A percentile compares a stretch with the other conserved stretches of the same genome.
Conservation (phyloP, 495 filamentous ascomycete species). For the Hypoxylon fragiforme region DNA sequence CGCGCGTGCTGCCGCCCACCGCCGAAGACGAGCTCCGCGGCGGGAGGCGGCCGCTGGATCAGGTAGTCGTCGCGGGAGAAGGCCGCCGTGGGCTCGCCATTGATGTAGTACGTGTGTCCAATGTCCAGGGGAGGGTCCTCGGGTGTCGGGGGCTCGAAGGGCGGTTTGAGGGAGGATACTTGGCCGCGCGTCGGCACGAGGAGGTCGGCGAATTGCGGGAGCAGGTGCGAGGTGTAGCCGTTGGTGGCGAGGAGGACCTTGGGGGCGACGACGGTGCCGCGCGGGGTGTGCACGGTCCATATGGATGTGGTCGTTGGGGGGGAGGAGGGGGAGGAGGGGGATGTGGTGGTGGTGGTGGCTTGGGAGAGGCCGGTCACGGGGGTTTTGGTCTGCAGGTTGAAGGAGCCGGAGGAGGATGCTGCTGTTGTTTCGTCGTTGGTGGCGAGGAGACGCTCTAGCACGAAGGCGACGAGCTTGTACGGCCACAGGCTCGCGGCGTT, state of each 20-base stretch:
- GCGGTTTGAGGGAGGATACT: constrained; percentile 68
- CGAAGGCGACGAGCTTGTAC: constrained; percentile 72
- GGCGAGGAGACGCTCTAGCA: constrained; percentile 61
- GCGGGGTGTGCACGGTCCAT: constrained; percentile 63
- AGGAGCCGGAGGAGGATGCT: constrained; percentile 23
- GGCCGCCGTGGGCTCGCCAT: constrained; percentile 44
- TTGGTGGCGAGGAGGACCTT: constrained; percentile 79
- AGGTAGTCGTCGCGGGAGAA: constrained; percentile 69
- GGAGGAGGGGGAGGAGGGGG: constrained; percentile 10
- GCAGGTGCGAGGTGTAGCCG: constrained; percentile 71
- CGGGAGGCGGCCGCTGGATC: constrained; percentile 61
- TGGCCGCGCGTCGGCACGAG: constrained; percentile 78
- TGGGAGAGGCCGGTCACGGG: constrained; percentile 57
- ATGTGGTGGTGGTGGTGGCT: constrained; percentile 6
- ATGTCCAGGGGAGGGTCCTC: constrained; percentile 38
- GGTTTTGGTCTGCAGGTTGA: constrained; percentile 77
- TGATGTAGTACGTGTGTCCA: constrained; percentile 64
- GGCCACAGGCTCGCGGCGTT: constrained; percentile 68
- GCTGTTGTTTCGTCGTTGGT: constrained; percentile 16
- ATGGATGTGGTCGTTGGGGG: constrained; percentile 7
- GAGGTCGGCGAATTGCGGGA: constrained; percentile 68
- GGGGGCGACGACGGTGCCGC: constrained; percentile 60
- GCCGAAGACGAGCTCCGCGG: constrained; percentile 65
- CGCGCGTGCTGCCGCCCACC: constrained; percentile 57
- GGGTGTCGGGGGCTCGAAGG: constrained; percentile 26